Evolutionary conservation across 2,329 filamentous ascomycete genomes (phyloP).

Genomic region (Colletotrichum cordylinicola): DNA sequence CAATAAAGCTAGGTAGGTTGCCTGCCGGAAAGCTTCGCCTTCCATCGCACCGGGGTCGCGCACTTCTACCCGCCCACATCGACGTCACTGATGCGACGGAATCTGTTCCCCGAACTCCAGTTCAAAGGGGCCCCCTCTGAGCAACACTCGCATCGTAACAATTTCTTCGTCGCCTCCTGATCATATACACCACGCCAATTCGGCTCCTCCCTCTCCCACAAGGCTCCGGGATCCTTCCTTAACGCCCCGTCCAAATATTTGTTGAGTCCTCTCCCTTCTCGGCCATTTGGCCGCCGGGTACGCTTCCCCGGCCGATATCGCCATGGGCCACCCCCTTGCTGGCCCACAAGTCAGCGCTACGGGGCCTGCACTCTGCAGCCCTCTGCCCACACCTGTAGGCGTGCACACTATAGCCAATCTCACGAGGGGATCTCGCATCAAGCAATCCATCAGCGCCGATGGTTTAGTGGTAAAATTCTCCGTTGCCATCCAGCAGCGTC

Average conservation of each 20-base stretch:
- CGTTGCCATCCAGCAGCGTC: not conserved
- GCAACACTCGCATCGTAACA: not conserved
- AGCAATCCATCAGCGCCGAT: not conserved
- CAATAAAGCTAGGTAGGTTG: not conserved
- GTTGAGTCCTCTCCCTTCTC: not conserved
- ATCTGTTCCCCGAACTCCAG: not conserved
- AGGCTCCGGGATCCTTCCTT: not conserved
- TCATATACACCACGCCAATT: not conserved
- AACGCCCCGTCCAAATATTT: not conserved
- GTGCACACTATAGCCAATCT: not conserved
- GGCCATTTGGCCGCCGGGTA: not conserved
- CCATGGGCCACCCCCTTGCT: not conserved
- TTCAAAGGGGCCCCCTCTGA: not conserved
- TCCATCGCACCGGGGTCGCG: not conserved
- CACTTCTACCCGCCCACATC: conserved; percentile 8
- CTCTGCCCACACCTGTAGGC: not conserved
- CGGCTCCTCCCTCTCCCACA: not conserved
- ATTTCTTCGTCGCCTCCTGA: not conserved
- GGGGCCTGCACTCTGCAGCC: not conserved
- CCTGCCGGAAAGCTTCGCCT: not conserved
- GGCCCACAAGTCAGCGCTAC: not conserved
- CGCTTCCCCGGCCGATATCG: not conserved
- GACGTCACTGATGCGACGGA: conserved; percentile 2
- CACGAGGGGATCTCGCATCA: rapidly evolving
- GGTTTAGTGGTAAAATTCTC: not conserved